A percentile compares a stretch with the other conserved stretches of the same genome.
These are phyloP conservation scores for Metschnikowia arizonensis DNA, from an alignment of 805 yeast genomes.

Conservation along the genomic window DNA sequence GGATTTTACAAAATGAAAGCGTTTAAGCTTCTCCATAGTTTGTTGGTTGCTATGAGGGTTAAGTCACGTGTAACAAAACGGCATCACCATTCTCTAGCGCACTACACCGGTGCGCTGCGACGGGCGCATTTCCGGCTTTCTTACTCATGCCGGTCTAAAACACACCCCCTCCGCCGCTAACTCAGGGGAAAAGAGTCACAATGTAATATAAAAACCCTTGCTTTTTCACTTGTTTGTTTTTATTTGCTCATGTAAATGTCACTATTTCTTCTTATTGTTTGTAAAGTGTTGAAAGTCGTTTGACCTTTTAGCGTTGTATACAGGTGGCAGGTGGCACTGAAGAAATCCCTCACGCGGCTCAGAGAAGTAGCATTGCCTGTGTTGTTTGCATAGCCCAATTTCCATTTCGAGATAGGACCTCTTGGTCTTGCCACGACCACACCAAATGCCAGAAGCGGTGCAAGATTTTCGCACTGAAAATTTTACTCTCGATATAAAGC, in stretches of 20 bases:
- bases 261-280: too few species aligned
- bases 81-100: neutral
- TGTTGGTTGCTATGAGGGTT: neutral
- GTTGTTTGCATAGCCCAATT: conserved; percentile 1
- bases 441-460: conserved; percentile 1
- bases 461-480: conserved; percentile 3
- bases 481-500: conserved; percentile 5
- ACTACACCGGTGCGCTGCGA: neutral
- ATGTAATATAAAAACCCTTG: too few species aligned
- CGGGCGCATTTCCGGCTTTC: neutral
- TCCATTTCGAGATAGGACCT: neutral
- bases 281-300: neutral
- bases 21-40: neutral
- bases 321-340: neutral
- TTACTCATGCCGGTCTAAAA: neutral
- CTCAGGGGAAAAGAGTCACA: too few species aligned
- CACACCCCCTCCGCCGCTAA: too few species aligned
- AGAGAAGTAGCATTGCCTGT: neutral
- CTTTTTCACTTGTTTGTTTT: too few species aligned
- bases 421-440: conserved; percentile 3
- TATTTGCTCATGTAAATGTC: too few species aligned
- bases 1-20: too few species aligned
- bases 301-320: neutral
- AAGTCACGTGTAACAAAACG: neutral
- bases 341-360: conserved; percentile 4